Conservation (phyloP, 2,329 filamentous ascomycete species). For the Gnomoniopsis smithogilvyi region DNA sequence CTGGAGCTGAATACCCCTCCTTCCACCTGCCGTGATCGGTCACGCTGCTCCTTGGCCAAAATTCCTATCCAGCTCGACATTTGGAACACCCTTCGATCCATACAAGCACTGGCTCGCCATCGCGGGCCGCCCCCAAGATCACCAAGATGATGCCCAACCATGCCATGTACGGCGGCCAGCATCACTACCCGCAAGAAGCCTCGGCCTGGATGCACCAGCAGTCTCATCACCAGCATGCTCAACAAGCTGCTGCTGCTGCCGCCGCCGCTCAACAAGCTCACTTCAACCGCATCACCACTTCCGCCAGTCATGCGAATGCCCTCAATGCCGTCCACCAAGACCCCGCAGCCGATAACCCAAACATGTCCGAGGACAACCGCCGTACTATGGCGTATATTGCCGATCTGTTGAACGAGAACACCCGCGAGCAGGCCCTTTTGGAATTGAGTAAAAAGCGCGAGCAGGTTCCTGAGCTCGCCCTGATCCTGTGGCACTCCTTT, state of each 20-base stretch:
- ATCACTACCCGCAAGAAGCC: conserved; percentile 62
- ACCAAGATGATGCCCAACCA: conserved; percentile 59
- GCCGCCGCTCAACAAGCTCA: conserved; percentile 55
- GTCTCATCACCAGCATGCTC: conserved; percentile 57
- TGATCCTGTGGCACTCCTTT: conserved; percentile 98
- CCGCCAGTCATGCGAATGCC: conserved; percentile 51
- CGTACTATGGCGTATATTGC: conserved; percentile 92
- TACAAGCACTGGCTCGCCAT: conserved; percentile 8
- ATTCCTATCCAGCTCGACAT: neutral
- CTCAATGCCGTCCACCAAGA: conserved; percentile 52
- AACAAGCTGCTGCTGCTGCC: conserved; percentile 52
- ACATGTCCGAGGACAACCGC: conserved; percentile 82
- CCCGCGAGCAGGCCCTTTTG: conserved; percentile 84
- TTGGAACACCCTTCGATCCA: neutral
- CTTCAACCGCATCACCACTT: conserved; percentile 71
- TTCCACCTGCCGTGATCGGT: too few species aligned
- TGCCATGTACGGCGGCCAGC: conserved; percentile 63
- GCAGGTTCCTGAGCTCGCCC: conserved; percentile 91
- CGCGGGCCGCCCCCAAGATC: conserved; percentile 11
- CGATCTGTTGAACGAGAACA: conserved; percentile 82
- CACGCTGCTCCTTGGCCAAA: neutral
- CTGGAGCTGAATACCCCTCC: too few species aligned
- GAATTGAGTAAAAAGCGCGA: conserved; percentile 98
- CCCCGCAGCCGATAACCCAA: conserved; percentile 54
- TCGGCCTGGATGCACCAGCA: conserved; percentile 66